Evolutionary conservation across 106 monocot genomes (phyloP).

Genomic region (Alisma plantagoaquatica): DNA sequence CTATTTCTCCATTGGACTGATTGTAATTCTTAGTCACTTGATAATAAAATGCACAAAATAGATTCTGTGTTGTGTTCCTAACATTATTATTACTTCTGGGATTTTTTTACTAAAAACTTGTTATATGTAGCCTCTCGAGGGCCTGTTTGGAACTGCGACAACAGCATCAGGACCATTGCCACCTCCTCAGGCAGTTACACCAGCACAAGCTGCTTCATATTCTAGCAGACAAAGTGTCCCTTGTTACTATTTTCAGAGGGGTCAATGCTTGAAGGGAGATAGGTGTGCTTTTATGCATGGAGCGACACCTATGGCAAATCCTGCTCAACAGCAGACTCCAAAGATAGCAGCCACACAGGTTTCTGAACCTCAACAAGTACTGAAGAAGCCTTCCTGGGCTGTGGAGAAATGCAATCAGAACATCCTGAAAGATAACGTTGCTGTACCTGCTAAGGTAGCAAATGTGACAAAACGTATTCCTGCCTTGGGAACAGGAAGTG

Average conservation of each 20-base stretch:
- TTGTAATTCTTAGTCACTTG: no score
- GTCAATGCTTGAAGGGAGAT: constrained; percentile 55
- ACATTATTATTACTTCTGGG: no score
- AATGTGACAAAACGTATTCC: constrained; percentile 6
- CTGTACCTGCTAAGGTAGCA: constrained; percentile 1
- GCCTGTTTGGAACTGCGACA: no score
- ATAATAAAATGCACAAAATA: no score
- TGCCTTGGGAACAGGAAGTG: constrained; percentile 1
- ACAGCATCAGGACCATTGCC: no score
- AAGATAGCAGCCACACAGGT: constrained; percentile 19
- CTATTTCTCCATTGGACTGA: no score
- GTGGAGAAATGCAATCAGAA: constrained; percentile 17
- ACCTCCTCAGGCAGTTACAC: no score
- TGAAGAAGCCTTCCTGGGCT: constrained; percentile 22
- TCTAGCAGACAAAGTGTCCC: constrained; percentile 38
- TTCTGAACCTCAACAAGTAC: constrained; percentile 3
- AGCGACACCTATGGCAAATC: constrained; percentile 11
- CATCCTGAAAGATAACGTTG: constrained; percentile 4
- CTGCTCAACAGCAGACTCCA: constrained; percentile 15
- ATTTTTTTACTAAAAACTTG: no score
- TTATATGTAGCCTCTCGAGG: no score
- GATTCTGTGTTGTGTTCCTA: no score
- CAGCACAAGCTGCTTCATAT: neutral
- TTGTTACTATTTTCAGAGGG: constrained; percentile 62
- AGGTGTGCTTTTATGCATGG: constrained; percentile 42